These are phyloP conservation scores for Schoenoplectus tabernaemontani DNA, from an alignment of 202 grass and related monocot genomes.

Conservation along the genomic window DNA sequence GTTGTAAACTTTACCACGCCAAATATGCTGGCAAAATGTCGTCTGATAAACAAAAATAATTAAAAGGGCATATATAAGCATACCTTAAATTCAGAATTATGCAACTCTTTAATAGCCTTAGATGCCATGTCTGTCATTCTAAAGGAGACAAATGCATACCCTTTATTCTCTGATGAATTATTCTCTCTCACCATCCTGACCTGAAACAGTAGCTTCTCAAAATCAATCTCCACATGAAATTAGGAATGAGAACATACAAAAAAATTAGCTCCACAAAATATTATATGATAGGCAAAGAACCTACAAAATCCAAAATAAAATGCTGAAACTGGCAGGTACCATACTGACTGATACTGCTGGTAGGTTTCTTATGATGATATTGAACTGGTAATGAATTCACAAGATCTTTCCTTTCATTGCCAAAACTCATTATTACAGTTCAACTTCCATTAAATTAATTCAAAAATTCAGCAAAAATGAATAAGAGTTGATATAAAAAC, in stretches of 20 bases:
- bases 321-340: background rate
- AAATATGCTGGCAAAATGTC: background rate
- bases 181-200: conserved; percentile 76
- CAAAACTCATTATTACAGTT: background rate
- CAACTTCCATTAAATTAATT: background rate
- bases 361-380: background rate
- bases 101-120: conserved; percentile 63
- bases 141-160: conserved; percentile 82
- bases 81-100: conserved; percentile 69
- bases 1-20: background rate
- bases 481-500: background rate
- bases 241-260: background rate
- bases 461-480: background rate
- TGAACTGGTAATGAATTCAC: background rate
- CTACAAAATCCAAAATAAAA: background rate
- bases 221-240: background rate
- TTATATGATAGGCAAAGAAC: background rate
- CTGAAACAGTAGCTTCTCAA: conserved; percentile 28
- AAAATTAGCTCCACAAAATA: conserved; percentile 21
- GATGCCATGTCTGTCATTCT: conserved; percentile 52
- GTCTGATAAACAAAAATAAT: background rate
- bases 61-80: conserved; percentile 10
- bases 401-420: background rate
- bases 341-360: background rate
- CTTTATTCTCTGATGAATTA: conserved; percentile 38